Evolutionary conservation across 2,329 filamentous ascomycete genomes (phyloP).

Genomic region (Aspergillus fischeri): DNA sequence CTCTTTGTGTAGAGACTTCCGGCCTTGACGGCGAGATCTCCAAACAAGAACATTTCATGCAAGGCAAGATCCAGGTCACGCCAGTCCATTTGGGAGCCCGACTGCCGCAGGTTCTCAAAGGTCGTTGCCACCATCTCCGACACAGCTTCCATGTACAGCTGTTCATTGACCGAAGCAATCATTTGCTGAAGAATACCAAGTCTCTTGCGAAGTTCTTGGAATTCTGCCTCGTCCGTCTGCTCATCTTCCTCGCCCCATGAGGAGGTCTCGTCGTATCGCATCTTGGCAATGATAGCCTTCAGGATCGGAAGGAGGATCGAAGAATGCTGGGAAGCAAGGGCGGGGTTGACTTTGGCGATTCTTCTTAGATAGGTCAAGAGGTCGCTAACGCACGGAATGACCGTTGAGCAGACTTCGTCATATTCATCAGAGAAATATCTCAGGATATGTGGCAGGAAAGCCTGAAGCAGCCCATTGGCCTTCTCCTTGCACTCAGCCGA

Average conservation of each 20-base stretch:
- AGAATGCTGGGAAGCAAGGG: constrained; percentile 70
- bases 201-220: constrained; percentile 87
- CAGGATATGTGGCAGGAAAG: constrained; percentile 80
- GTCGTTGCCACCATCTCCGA: constrained; percentile 84
- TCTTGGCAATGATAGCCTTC: constrained; percentile 88
- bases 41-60: constrained; percentile 93
- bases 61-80: constrained; percentile 89
- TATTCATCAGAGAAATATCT: constrained; percentile 98
- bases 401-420: constrained; percentile 94
- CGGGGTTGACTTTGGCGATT: constrained; percentile 58
- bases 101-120: constrained; percentile 73
- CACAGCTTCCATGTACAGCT: constrained; percentile 81
- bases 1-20: constrained; percentile 84
- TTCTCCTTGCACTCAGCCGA: constrained; percentile 63
- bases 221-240: constrained; percentile 94
- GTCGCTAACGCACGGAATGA: constrained; percentile 90
- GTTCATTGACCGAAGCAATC: constrained; percentile 82
- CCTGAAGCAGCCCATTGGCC: constrained; percentile 76
- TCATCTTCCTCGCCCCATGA: constrained; percentile 92
- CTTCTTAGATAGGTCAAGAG: constrained; percentile 87
- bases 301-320: constrained; percentile 82
- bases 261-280: constrained; percentile 94
- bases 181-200: constrained; percentile 89
- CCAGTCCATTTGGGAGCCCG: constrained; percentile 78
- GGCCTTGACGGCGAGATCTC: constrained; percentile 85